Evolutionary conservation across 257 asterid genomes (phyloP).

Genomic region (Cinchona pubescens): DNA sequence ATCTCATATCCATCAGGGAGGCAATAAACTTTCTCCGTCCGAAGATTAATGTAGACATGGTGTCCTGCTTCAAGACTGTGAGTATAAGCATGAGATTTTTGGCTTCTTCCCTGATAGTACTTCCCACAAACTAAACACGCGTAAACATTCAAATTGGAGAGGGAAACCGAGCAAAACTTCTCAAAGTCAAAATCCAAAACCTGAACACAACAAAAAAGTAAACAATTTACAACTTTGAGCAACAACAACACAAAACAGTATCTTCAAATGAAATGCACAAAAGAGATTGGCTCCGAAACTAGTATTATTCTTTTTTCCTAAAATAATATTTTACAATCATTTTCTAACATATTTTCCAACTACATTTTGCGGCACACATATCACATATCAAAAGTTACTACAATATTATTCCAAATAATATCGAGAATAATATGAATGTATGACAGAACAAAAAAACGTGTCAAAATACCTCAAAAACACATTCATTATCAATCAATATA

Average conservation of each 20-base stretch:
- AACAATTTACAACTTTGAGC: not conserved
- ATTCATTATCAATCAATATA: too few relatives aligned
- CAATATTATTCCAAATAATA: too few relatives aligned
- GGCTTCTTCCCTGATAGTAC: slow-evolving; percentile 97
- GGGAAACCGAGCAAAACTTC: slow-evolving; percentile 92
- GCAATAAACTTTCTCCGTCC: slow-evolving; percentile 88
- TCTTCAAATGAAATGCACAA: not conserved
- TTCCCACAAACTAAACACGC: slow-evolving; percentile 98
- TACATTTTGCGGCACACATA: too few relatives aligned
- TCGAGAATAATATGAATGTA: too few relatives aligned
- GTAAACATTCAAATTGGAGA: slow-evolving; percentile 88
- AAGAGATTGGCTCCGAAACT: too few relatives aligned
- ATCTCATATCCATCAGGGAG: slow-evolving; percentile 99
- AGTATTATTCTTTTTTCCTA: too few relatives aligned
- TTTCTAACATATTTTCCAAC: too few relatives aligned
- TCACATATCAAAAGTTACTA: too few relatives aligned
- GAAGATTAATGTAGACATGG: slow-evolving; percentile 93
- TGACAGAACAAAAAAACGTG: too few relatives aligned
- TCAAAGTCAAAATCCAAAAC: slow-evolving; percentile 97
- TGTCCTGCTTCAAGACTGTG: slow-evolving; percentile 98
- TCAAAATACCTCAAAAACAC: not conserved
- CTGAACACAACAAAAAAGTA: slow-evolving; percentile 40
- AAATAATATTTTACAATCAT: too few relatives aligned
- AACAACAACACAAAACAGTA: not conserved
- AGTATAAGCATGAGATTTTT: slow-evolving; percentile 90